phyloP scores from a whole-genome alignment of 768 basidiomycete species.

The Aureoboletus auriporus region DNA sequence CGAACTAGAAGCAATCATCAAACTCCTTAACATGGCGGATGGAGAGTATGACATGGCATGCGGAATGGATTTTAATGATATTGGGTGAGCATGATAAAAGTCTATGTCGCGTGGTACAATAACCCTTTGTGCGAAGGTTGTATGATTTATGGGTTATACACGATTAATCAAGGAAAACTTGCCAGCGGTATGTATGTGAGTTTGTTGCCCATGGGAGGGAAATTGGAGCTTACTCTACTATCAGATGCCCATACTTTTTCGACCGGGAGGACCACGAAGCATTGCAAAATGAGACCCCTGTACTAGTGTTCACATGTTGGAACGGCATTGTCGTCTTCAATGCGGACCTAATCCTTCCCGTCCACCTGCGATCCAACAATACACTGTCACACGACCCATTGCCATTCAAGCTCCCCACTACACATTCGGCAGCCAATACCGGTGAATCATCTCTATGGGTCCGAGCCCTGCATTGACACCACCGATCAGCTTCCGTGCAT shows the following conservation, averaged over 20 bases:
- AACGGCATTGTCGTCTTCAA: constrained; percentile 41
- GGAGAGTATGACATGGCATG: too few relatives aligned
- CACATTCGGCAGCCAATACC: constrained; percentile 15
- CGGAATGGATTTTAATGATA: constrained; percentile 29
- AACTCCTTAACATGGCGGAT: too few relatives aligned
- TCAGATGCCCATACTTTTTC: constrained; percentile 40
- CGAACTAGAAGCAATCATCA: constrained; percentile 35
- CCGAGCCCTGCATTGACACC: constrained; percentile 18
- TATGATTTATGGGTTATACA: constrained; percentile 24
- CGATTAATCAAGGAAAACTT: constrained; percentile 14
- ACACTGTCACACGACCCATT: constrained; percentile 34
- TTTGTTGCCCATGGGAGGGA: too few relatives aligned
- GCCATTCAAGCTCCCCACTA: constrained; percentile 7
- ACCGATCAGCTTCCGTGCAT: constrained; percentile 13
- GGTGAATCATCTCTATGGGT: constrained; percentile 11
- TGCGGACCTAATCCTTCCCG: constrained; percentile 39
- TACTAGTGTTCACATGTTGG: constrained; percentile 44
- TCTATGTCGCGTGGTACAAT: neutral
- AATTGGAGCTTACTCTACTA: too few relatives aligned
- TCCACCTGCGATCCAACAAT: constrained; percentile 33
- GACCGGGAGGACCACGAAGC: constrained; percentile 33
- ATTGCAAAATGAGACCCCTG: constrained; percentile 36
- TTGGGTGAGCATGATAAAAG: constrained; percentile 26
- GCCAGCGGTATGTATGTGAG: constrained; percentile 10
- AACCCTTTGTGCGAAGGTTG: constrained; percentile 4